A percentile compares a stretch with the other conserved stretches of the same genome.
Evolutionary conservation across 1,284 basidiomycete genomes (phyloP).

Genomic region (Chondrostereum purpureum): DNA sequence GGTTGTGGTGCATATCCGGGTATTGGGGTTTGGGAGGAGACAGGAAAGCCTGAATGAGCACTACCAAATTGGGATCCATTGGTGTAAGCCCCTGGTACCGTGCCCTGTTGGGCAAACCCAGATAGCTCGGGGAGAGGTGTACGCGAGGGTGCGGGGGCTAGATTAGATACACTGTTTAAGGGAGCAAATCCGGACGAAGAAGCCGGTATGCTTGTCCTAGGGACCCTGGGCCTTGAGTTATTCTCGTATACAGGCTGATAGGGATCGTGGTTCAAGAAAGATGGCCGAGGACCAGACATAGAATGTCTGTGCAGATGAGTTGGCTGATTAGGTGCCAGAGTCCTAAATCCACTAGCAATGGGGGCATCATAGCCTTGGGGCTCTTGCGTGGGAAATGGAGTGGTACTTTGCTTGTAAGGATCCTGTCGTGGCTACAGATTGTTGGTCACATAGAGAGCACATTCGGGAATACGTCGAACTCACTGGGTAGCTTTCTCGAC

Average conservation of each 20-base stretch:
- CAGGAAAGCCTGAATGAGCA: slow-evolving; percentile 16
- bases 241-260: slow-evolving; percentile 56
- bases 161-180: slow-evolving; percentile 25
- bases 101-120: slow-evolving; percentile 34
- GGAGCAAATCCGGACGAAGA: slow-evolving; percentile 66
- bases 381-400: slow-evolving; percentile 14
- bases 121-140: slow-evolving; percentile 40
- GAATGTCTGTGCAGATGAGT: slow-evolving; percentile 24
- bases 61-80: slow-evolving; percentile 24
- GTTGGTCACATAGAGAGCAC: too few species aligned
- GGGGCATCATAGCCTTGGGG: slow-evolving; percentile 20
- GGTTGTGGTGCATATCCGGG: slow-evolving; percentile 15
- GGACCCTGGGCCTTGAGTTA: slow-evolving; percentile 36
- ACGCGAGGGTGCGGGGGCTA: slow-evolving; percentile 23
- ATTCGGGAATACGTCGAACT: too few species aligned
- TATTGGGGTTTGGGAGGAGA: slow-evolving; percentile 29
- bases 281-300: slow-evolving; percentile 21
- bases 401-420: slow-evolving; percentile 30
- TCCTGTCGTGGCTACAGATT: slow-evolving; percentile 33
- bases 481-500: slow-evolving; percentile 62
- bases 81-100: slow-evolving; percentile 25
- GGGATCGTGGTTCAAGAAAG: slow-evolving; percentile 26
- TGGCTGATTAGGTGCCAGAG: slow-evolving; percentile 26
- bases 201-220: slow-evolving; percentile 60
- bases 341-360: slow-evolving; percentile 25